Evolutionary conservation across 495 filamentous ascomycete species (phyloP), one percentile per base, ranked within the genome.

Genomic region (Bacidia rubella): DNA sequence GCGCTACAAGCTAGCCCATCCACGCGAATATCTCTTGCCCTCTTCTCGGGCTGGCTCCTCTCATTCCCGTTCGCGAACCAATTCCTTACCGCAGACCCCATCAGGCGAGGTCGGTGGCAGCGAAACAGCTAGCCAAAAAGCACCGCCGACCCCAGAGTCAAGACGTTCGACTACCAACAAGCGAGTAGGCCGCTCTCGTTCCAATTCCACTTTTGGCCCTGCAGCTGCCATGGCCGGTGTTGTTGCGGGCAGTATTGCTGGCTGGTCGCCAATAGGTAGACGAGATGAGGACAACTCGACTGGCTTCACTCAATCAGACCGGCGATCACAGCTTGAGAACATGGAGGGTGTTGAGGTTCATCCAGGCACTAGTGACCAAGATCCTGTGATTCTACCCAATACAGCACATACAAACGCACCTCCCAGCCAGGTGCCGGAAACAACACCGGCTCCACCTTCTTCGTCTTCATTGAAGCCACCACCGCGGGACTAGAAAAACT

Each of bases 241-340:
- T 46, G 81, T 95, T 52, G 89, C 88, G 32, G 87, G 86, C 48
- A 84, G 83, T 66, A 81, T 95, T 46, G 87, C 79, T 29, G 87
- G 86, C 40, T 94, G 86, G 87, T 93, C 87, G 46, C 89, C 89
- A 0, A 85, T 92, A 51, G 87, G 88, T 51, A 71, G 76, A 21
- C 57, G 61, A 17, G 64, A 70, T 24, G 77, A 76, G 24, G 65
- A 64, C n/a, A 77, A 77, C 38, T 71, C 73, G 0, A 60, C 73
- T 54, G 69, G 67, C 10, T 79, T 81, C 58, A 62, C 71, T 0
- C 66, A 70, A 1, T 58, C 54, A 17, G 63, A 62, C 4, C 65
- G 62, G 15, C 69, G 70, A 35, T 65, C 68, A 2, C 75, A 76
- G 3, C 54, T 80, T 11, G 74, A 76, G 41, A 56, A 60, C 11